Base-by-base conservation (phyloP, 2,329 filamentous ascomycete genomes). In the Ophiostoma ips region DNA sequence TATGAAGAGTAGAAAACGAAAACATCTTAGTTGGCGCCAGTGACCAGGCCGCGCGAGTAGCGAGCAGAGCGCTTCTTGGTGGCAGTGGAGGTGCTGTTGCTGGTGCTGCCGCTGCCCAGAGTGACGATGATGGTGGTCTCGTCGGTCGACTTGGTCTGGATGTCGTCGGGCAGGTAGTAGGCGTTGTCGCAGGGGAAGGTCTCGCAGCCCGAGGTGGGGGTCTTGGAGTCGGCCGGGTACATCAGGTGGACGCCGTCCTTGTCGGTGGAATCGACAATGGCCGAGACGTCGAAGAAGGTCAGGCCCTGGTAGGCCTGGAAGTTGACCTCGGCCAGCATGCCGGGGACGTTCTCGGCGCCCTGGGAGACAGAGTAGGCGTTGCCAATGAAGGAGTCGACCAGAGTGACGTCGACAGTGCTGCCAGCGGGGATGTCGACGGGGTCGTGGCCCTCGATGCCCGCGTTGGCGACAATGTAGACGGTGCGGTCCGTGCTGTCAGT, bases 401-500 rank as follows among this genome's bases (percentile, higher is more conserved):
- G 30, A 10, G 62, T 53, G 48, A 75, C 68, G 33, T 61, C 67
- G 50, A 63, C 63, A 40, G 70, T 61, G 54, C 62, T 52, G 38
- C 63, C 56, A 49, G 60, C 68, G 50, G 56, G 55, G 40, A 78
- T 65, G 13, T 60, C 59, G 55, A 76, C 60, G 15, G 66, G 52
- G 16, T 61, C 56, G 41, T 75, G 58, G 2, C 59, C 33, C n/a
- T 56, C 37, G 19, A 58, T 58, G 48, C 68, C 69, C 0, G 61
- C 58, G 59, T 62, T 71, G 57, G 67, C 57, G 30, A 71, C 75
- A 64, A 77, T 75, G 64, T 69, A 57, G 62, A 79, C 58, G 45
- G 67, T 71, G 61, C 75, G 71, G 52, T 63, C 60, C 33, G 63
- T 65, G 52, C 63, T 58, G 61, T 82, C 79, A 47, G 78, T 72